A percentile compares a stretch with the other conserved stretches of the same genome.
Conservation (phyloP, 805 yeast species). For the Komagataella phaffii region DNA sequence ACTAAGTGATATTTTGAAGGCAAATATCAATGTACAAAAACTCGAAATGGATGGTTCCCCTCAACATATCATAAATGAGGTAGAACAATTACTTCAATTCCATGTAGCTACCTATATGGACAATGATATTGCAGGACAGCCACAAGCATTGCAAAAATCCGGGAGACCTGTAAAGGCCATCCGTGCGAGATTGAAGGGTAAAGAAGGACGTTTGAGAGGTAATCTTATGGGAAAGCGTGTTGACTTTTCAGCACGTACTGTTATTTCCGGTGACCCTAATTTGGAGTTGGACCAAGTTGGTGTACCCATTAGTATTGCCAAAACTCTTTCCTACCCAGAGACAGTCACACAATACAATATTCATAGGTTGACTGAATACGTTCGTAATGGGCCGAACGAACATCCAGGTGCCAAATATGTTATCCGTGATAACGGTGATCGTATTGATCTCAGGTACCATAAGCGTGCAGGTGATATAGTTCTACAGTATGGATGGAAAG, state of each 20-base stretch:
- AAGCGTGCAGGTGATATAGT: slow-evolving; percentile 98
- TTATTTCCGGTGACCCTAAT: slow-evolving; percentile 98
- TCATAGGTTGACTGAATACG: slow-evolving; percentile 82
- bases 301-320: slow-evolving; percentile 93
- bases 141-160: slow-evolving; percentile 95
- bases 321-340: slow-evolving; percentile 92
- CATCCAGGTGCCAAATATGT: slow-evolving; percentile 99
- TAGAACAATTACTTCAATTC: slow-evolving; percentile 88
- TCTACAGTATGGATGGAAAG: slow-evolving; percentile 97
- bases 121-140: slow-evolving; percentile 98
- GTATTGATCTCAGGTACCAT: slow-evolving; percentile 93
- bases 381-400: slow-evolving; percentile 96
- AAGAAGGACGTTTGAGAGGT: slow-evolving; percentile 98
- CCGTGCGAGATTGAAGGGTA: slow-evolving; percentile 99
- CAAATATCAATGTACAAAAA: slow-evolving; percentile 93
- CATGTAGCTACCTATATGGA: slow-evolving; percentile 99
- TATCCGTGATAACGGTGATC: slow-evolving; percentile 96
- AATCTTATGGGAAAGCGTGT: slow-evolving; percentile 99
- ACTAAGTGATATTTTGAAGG: slow-evolving; percentile 91
- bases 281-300: slow-evolving; percentile 97
- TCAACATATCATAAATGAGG: slow-evolving; percentile 93
- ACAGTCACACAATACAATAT: slow-evolving; percentile 96
- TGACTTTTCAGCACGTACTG: slow-evolving; percentile 97
- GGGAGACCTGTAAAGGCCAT: slow-evolving; percentile 98
- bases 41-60: slow-evolving; percentile 98